Evolutionary conservation across 2,329 filamentous ascomycete genomes (phyloP).

Genomic region (Pseudopithomyces maydicus): DNA sequence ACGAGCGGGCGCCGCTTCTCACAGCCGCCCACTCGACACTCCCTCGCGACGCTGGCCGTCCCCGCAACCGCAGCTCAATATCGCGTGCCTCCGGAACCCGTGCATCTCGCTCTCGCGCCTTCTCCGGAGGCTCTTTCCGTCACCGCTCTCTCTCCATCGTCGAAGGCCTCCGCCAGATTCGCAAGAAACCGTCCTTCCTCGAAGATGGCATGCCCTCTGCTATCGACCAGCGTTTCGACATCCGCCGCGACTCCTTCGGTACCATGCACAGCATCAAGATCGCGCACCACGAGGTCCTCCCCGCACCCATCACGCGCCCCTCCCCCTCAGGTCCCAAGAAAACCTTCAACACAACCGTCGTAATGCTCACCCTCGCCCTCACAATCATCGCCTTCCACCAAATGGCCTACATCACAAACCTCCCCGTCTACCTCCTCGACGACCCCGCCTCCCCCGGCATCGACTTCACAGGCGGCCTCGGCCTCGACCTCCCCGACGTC

Average conservation of each 20-base stretch:
- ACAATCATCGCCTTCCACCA: constrained; percentile 86
- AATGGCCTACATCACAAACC: constrained; percentile 89
- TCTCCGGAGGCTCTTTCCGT: constrained; percentile 30
- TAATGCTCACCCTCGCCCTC: constrained; percentile 78
- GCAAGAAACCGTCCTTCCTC: constrained; percentile 43
- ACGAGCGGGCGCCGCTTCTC: constrained; percentile 68
- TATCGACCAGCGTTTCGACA: constrained; percentile 40
- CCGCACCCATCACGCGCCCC: constrained; percentile 13
- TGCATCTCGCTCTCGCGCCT: constrained; percentile 30
- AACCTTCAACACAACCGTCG: constrained; percentile 68
- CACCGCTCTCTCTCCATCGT: constrained; percentile 35
- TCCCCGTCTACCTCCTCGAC: constrained; percentile 92
- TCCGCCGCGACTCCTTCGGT: constrained; percentile 42
- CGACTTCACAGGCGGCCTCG: constrained; percentile 64
- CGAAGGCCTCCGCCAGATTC: constrained; percentile 38
- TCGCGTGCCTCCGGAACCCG: constrained; percentile 21
- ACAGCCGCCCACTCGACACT: constrained; percentile 58
- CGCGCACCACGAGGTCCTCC: constrained; percentile 30
- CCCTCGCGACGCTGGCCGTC: constrained; percentile 36
- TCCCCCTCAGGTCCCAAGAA: constrained; percentile 18
- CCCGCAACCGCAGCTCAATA: constrained; percentile 29
- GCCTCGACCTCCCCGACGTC: constrained; percentile 67
- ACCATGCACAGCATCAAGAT: constrained; percentile 44
- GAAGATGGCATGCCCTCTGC: constrained; percentile 43
- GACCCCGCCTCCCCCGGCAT: constrained; percentile 49